Conservation (phyloP, 2,329 filamentous ascomycete genomes). For the Teratosphaeria viscida region DNA sequence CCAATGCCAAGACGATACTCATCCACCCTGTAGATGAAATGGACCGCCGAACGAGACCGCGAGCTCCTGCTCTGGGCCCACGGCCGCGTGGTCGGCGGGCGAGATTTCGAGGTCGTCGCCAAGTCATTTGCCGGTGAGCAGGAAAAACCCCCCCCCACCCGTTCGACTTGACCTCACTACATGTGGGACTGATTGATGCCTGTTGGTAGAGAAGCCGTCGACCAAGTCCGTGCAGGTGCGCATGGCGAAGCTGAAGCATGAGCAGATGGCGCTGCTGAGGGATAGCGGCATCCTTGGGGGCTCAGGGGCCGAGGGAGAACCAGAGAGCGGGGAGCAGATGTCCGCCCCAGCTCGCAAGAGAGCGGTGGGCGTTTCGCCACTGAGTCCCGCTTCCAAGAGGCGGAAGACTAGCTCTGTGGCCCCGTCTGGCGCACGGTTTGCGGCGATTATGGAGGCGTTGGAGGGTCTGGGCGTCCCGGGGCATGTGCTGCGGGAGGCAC, state of each 20-base stretch:
- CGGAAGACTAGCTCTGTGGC: not conserved
- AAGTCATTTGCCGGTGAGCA: not conserved
- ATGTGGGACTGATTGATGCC: not conserved
- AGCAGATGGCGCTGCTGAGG: not conserved
- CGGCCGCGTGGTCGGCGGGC: not conserved
- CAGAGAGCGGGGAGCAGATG: not conserved
- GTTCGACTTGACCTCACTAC: too few species aligned
- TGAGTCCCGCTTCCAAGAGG: not conserved
- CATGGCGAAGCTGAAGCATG: not conserved
- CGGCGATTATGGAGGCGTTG: not conserved
- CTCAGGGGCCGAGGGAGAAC: not conserved
- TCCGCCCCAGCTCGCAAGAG: not conserved
- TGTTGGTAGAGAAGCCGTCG: not conserved
- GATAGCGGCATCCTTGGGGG: not conserved
- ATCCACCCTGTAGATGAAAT: not conserved
- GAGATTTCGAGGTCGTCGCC: not conserved
- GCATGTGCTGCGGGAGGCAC: not conserved
- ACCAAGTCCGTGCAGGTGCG: not conserved
- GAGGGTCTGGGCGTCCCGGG: not conserved
- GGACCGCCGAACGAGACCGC: not conserved
- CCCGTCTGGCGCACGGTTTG: not conserved
- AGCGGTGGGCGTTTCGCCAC: not conserved
- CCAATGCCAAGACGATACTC: not conserved
- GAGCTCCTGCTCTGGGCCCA: not conserved
- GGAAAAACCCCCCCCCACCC: too few species aligned